Base-by-base conservation (phyloP, 352 stramenopile species). In the Phytophthora rubi region DNA sequence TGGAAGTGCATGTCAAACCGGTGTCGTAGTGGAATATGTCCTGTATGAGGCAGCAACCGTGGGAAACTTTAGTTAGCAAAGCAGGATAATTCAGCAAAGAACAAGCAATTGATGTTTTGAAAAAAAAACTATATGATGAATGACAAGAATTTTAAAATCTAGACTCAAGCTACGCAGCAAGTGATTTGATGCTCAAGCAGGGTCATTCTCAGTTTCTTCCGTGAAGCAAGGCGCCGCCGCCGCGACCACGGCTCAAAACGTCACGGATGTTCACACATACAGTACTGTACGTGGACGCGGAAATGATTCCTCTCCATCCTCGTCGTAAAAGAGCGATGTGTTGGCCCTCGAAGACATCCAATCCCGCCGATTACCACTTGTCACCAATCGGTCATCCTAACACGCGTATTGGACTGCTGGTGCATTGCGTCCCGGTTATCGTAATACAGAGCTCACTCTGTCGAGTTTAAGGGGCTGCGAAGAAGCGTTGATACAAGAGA, bases 321-420 rank as follows among this genome's bases (percentile, higher is more conserved):
- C 26, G 26, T 6, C 26, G 1, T 0, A 3, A 28, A 28, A 28
- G 4, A 44, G 37, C 16, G 37, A 44, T 44, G 13, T 16, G 37
- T 0, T 21, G 73, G 72, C 37, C 37, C 12, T 44, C 12, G 12
- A 44, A 13, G 12, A 16, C 37, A 44, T 44, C 37, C 37, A 44
- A 44, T 44, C 37, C 37, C 37, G 37, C 37, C 37, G 37, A 44
- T 44, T 44, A 44, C 37, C 37, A 44, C 10, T 44, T 3, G 37
- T 44, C 37, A 44, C 10, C 37, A 44, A 13, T 48, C 18, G n/a
- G n/a, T 48, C 59, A n/a, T 65, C 59, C 59, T 59, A 65, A 57
- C 59, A 65, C 15, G 13, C 58, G 13, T 33, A 56, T 64, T 64
- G 45, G 58, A 48, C 13, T 48, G 16, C 39, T 13, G 39, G 39